Evolutionary conservation across 2,329 filamentous ascomycete species (phyloP).

Genomic region (Alternaria ethzedia): DNA sequence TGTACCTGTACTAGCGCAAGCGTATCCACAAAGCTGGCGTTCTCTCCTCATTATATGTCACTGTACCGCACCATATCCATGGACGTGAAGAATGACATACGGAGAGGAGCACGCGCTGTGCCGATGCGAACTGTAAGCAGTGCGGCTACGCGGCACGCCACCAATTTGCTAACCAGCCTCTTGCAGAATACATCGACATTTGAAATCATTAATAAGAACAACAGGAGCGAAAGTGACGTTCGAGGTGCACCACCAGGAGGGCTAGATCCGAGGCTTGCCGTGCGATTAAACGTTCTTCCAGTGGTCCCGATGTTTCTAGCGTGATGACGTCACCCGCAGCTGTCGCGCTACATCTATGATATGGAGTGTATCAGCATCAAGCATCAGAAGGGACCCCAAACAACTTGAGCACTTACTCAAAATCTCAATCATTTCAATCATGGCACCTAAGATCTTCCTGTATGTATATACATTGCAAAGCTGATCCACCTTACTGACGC

Average conservation of each 20-base stretch:
- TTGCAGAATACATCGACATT: not conserved
- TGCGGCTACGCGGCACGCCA: not conserved
- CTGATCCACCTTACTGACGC: not conserved
- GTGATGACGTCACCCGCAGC: slow-evolving; percentile 1
- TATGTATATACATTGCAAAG: slow-evolving; percentile 2
- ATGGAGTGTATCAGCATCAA: not conserved
- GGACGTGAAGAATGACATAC: not conserved
- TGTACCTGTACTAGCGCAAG: not conserved
- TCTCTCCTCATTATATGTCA: not conserved
- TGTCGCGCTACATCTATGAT: not conserved
- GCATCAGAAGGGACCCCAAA: not conserved
- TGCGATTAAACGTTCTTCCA: slow-evolving; percentile 4
- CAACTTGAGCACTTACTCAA: not conserved
- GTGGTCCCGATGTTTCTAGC: not conserved
- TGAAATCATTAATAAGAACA: not conserved
- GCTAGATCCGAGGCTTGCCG: not conserved
- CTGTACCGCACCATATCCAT: not conserved
- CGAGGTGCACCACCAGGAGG: not conserved
- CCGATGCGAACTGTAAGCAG: not conserved
- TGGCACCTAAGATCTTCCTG: slow-evolving; percentile 36
- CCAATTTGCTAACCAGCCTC: not conserved
- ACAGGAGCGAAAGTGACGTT: not conserved
- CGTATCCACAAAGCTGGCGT: not conserved
- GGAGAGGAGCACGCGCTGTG: not conserved
- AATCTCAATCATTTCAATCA: not conserved